These are phyloP conservation scores for Macrocybe gigantea DNA, from an alignment of 768 basidiomycete species.

Conservation along the genomic window DNA sequence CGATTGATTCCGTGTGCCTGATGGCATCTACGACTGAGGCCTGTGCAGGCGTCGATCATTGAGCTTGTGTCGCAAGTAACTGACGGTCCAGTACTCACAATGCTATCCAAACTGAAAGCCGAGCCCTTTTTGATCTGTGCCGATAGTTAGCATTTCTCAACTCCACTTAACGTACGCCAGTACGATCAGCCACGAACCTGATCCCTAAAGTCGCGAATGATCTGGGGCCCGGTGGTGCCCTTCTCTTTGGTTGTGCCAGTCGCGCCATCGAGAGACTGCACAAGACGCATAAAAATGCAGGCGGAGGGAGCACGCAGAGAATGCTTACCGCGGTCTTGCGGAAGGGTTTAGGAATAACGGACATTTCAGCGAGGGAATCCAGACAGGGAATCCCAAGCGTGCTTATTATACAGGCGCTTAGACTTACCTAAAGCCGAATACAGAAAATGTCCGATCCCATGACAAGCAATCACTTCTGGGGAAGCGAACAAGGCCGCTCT, in stretches of 20 bases:
- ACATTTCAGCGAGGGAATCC: too few relatives aligned
- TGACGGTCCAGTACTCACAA: constrained; percentile 28
- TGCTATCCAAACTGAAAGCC: constrained; percentile 28
- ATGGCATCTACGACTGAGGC: constrained; percentile 56
- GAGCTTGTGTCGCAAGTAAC: neutral
- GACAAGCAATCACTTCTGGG: too few relatives aligned
- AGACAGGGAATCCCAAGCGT: too few relatives aligned
- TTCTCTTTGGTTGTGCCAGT: constrained; percentile 7
- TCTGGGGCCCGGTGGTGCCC: constrained; percentile 19
- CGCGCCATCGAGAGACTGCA: constrained; percentile 8
- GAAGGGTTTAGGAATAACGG: too few relatives aligned
- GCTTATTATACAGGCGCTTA: too few relatives aligned
- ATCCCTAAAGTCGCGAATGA: constrained; percentile 36
- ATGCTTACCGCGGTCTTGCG: neutral
- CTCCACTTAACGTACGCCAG: neutral
- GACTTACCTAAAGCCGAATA: too few relatives aligned
- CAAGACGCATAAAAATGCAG: neutral
- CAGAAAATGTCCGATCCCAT: too few relatives aligned
- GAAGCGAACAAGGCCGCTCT: too few relatives aligned
- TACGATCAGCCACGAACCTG: constrained; percentile 23
- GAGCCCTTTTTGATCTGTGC: constrained; percentile 39
- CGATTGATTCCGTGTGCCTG: constrained; percentile 53
- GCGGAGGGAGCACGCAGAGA: neutral
- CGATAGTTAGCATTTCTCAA: neutral
- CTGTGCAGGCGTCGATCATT: constrained; percentile 31